phyloP scores from a whole-genome alignment of 2,329 filamentous ascomycete species.

The Thelonectria discophora region DNA sequence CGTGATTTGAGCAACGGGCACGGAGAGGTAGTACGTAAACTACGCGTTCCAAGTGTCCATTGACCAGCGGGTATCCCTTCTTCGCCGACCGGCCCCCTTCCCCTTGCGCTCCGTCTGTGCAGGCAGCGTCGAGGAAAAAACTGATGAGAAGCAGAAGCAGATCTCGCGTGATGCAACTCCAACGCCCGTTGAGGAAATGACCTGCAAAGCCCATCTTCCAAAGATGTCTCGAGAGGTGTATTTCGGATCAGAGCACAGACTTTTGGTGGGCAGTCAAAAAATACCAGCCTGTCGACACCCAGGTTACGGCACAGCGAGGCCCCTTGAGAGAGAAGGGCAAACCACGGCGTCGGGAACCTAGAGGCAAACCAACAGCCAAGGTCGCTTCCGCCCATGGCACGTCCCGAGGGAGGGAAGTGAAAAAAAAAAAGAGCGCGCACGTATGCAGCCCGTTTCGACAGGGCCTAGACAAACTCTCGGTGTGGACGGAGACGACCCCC shows the following conservation, averaged over 20 bases:
- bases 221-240: slow-evolving; percentile 13
- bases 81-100: background rate
- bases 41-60: too few relatives aligned
- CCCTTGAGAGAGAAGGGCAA: slow-evolving; percentile 4
- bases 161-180: slow-evolving; percentile 20
- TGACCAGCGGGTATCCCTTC: slow-evolving; percentile 2
- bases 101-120: slow-evolving; percentile 21
- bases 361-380: slow-evolving; percentile 22
- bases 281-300: too few relatives aligned
- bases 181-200: slow-evolving; percentile 6
- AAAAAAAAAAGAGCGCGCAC: too few relatives aligned
- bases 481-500: background rate
- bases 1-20: background rate
- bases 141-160: slow-evolving; percentile 5
- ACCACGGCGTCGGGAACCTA: slow-evolving; percentile 9
- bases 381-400: slow-evolving; percentile 2
- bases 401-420: background rate
- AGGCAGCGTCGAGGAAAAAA: slow-evolving; percentile 6
- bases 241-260: slow-evolving; percentile 19
- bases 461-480: background rate
- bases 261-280: slow-evolving; percentile 6
- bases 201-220: slow-evolving; percentile 18
- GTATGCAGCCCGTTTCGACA: slow-evolving; percentile 5
- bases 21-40: too few relatives aligned
- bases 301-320: slow-evolving; percentile 7